A percentile compares a stretch with the other conserved stretches of the same genome.
These are phyloP conservation scores for Paramecium pentaurelia DNA, from an alignment of 73 alveolate species.

Conservation along the genomic window DNA sequence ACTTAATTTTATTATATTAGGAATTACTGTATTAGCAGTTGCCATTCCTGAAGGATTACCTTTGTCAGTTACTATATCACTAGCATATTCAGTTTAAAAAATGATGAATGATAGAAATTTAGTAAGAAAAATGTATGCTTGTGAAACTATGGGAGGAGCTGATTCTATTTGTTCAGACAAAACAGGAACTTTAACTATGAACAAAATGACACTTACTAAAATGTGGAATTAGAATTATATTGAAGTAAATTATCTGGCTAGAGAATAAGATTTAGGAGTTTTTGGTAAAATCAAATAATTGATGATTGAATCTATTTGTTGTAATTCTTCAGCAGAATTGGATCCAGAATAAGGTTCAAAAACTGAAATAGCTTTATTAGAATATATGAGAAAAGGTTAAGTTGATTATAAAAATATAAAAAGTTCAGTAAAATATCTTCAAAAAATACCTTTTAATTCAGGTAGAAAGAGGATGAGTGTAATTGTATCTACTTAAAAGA, in stretches of 20 bases:
- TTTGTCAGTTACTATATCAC: slow-evolving; percentile 71
- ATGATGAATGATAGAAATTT: slow-evolving; percentile 76
- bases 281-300: not conserved
- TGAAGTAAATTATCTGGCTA: slow-evolving; percentile 30
- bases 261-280: not conserved
- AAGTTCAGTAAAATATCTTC: not conserved
- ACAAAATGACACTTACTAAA: slow-evolving; percentile 64
- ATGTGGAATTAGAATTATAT: slow-evolving; percentile 37
- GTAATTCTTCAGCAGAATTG: slow-evolving; percentile 2
- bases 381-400: slow-evolving; percentile 31
- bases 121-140: slow-evolving; percentile 76
- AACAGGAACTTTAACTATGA: slow-evolving; percentile 78
- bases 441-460: slow-evolving; percentile 55
- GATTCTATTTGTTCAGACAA: slow-evolving; percentile 75
- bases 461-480: slow-evolving; percentile 61
- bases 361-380: slow-evolving; percentile 57
- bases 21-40: slow-evolving; percentile 73
- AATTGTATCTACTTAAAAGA: not conserved
- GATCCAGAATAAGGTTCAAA: slow-evolving; percentile 53
- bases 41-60: slow-evolving; percentile 88
- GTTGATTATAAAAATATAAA: slow-evolving; percentile 10
- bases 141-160: slow-evolving; percentile 93
- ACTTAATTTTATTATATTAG: slow-evolving; percentile 67
- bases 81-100: slow-evolving; percentile 73
- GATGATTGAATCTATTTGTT: not conserved